These are phyloP conservation scores for Candida maris DNA, from an alignment of 805 yeast species.

Conservation along the genomic window DNA sequence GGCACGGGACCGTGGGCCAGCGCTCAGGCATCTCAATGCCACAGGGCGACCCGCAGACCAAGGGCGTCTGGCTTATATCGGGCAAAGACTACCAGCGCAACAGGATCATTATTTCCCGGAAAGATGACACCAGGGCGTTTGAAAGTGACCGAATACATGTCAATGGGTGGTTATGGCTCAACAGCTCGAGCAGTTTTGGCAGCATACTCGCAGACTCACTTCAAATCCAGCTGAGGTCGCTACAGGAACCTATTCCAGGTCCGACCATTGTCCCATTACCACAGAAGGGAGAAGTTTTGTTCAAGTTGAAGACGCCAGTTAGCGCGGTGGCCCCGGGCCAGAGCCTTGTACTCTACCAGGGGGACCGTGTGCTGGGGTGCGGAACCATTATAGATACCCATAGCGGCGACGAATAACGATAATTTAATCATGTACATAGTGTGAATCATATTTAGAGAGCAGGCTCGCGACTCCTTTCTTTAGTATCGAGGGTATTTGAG, in stretches of 20 bases:
- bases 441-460: too few relatives aligned
- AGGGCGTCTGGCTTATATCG: constrained; percentile 85
- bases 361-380: constrained; percentile 65
- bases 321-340: constrained; percentile 92
- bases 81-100: constrained; percentile 63
- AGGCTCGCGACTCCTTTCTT: constrained; percentile 3
- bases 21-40: constrained; percentile 78
- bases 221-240: constrained; percentile 66
- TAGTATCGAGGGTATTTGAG: neutral
- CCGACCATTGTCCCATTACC: constrained; percentile 5
- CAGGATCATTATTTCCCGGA: constrained; percentile 75
- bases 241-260: constrained; percentile 53
- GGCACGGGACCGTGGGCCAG: constrained; percentile 97
- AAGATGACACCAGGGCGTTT: constrained; percentile 55
- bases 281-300: constrained; percentile 18
- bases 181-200: constrained; percentile 10
- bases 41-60: constrained; percentile 71
- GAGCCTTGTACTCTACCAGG: constrained; percentile 67
- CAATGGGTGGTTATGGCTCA: constrained; percentile 49
- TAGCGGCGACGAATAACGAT: too few relatives aligned
- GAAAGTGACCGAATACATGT: constrained; percentile 43
- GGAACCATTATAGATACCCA: constrained; percentile 37
- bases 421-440: too few relatives aligned
- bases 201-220: constrained; percentile 25
- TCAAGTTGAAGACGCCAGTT: constrained; percentile 43